Percentiles rank a stretch among this genome's conserved stretches.
Evolutionary conservation across 805 yeast species (phyloP).

Genomic region (Yarrowia sp.): DNA sequence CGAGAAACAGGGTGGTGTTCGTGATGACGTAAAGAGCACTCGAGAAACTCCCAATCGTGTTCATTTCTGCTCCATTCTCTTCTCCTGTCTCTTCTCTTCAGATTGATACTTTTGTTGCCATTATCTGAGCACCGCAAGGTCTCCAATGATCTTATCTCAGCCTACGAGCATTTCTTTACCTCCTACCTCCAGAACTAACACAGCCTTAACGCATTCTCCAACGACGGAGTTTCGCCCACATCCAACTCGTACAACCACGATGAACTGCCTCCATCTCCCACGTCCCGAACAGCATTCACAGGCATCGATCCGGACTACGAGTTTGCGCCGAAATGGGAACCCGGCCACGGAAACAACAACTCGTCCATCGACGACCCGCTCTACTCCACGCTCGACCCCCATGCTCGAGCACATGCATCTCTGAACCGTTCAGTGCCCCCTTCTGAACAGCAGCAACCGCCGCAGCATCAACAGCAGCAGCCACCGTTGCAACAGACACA

Average conservation of each 20-base stretch:
- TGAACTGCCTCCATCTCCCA: conserved; percentile 30
- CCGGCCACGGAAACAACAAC: conserved; percentile 10
- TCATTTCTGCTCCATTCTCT: no score
- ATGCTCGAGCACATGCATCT: conserved; percentile 21
- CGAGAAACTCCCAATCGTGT: no score
- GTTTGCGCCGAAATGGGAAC: conserved; percentile 34
- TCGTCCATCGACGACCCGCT: conserved; percentile 35
- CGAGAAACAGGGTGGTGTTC: no score
- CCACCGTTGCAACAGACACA: no score
- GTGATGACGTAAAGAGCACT: no score
- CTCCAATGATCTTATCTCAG: no score
- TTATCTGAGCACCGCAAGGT: no score
- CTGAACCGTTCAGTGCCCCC: background rate
- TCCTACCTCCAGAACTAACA: background rate
- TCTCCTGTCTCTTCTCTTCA: no score
- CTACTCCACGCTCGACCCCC: conserved; percentile 33
- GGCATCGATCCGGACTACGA: conserved; percentile 39
- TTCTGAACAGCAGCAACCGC: background rate
- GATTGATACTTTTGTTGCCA: no score
- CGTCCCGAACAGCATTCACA: conserved; percentile 31
- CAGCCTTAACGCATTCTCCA: conserved; percentile 36
- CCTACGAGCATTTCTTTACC: no score
- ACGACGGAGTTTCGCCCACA: conserved; percentile 37
- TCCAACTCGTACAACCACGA: conserved; percentile 27
- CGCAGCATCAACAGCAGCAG: background rate